These are phyloP conservation scores for Trichosporon sp. DNA, from an alignment of 1,284 basidiomycete genomes.

Conservation along the genomic window DNA sequence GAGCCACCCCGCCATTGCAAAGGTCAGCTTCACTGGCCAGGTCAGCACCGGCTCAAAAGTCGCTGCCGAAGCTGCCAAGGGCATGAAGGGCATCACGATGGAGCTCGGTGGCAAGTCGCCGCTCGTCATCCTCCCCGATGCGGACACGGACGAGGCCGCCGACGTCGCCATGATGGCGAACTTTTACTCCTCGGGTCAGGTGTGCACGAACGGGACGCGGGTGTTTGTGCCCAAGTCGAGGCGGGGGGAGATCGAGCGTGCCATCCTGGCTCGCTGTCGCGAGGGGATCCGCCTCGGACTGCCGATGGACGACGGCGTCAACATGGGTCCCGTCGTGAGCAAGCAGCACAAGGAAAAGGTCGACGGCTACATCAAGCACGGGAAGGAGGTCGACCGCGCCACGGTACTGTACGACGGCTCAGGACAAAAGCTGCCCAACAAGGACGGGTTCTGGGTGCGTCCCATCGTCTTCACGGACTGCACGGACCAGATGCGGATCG, in stretches of 20 bases:
- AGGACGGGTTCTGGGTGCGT: conserved; percentile 41
- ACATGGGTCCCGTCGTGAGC: conserved; percentile 32
- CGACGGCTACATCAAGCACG: conserved; percentile 27
- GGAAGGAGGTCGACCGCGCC: conserved; percentile 28
- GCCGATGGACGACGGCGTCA: conserved; percentile 29
- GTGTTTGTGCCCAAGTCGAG: conserved; percentile 31
- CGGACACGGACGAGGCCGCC: conserved; percentile 31
- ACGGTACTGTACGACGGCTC: conserved; percentile 32
- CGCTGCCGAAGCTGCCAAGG: conserved; percentile 23
- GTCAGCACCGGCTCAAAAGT: conserved; percentile 29
- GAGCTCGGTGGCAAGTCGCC: conserved; percentile 35
- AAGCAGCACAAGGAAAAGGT: conserved; percentile 29
- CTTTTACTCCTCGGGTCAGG: conserved; percentile 32
- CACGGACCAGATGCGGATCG: conserved; percentile 45
- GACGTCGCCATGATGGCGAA: conserved; percentile 33
- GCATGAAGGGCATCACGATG: conserved; percentile 34
- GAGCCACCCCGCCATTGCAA: conserved; percentile 27
- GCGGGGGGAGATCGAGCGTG: conserved; percentile 20
- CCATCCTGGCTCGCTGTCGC: conserved; percentile 26
- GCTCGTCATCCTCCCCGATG: conserved; percentile 30
- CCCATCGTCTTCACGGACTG: conserved; percentile 54
- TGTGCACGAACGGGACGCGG: conserved; percentile 34
- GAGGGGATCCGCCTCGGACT: conserved; percentile 31
- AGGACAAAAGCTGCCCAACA: conserved; percentile 4
- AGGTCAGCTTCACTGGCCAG: conserved; percentile 35